These are phyloP conservation scores for Scenedesmus sp. DNA, from an alignment of 163 green algal species.

Conservation along the genomic window DNA sequence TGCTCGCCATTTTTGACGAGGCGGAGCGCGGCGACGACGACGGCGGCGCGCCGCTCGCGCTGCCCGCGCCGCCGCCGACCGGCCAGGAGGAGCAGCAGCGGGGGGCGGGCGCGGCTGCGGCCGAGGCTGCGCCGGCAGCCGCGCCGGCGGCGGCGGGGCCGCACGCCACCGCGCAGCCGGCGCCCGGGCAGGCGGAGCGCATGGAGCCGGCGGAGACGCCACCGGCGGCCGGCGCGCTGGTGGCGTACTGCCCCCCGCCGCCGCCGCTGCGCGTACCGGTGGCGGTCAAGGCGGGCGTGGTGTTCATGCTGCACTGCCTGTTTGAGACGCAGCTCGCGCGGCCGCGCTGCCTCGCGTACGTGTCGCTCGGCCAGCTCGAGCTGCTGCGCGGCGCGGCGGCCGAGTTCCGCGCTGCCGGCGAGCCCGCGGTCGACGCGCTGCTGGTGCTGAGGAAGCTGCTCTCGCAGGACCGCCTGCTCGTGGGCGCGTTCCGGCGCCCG, in stretches of 20 bases:
- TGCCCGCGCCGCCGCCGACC: not conserved
- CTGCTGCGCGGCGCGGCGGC: constrained; percentile 2
- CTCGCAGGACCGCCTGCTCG: constrained; percentile 2
- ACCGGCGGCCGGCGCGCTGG: not conserved
- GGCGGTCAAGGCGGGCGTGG: constrained; percentile 24
- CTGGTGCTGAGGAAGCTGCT: constrained; percentile 1
- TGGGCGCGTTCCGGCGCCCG: constrained; percentile 15
- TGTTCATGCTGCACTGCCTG: constrained; percentile 41
- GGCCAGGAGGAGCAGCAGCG: not conserved
- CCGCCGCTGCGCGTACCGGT: constrained; percentile 10
- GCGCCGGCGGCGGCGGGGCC: not conserved
- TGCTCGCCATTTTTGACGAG: constrained; percentile 38
- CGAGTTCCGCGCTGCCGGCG: constrained; percentile 18
- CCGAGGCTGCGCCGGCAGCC: not conserved
- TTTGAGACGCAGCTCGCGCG: constrained; percentile 27
- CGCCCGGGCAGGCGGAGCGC: not conserved
- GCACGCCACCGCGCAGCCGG: not conserved
- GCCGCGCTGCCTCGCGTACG: constrained; percentile 7
- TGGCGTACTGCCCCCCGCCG: too few relatives aligned
- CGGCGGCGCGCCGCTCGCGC: too few relatives aligned
- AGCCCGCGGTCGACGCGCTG: constrained; percentile 8
- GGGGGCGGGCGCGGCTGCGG: not conserved
- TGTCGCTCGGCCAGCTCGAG: constrained; percentile 21
- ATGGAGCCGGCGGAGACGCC: not conserved
- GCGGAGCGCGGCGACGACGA: not conserved